Evolutionary conservation across 2,329 filamentous ascomycete genomes (phyloP).

Genomic region (Nothophoma quercina): DNA sequence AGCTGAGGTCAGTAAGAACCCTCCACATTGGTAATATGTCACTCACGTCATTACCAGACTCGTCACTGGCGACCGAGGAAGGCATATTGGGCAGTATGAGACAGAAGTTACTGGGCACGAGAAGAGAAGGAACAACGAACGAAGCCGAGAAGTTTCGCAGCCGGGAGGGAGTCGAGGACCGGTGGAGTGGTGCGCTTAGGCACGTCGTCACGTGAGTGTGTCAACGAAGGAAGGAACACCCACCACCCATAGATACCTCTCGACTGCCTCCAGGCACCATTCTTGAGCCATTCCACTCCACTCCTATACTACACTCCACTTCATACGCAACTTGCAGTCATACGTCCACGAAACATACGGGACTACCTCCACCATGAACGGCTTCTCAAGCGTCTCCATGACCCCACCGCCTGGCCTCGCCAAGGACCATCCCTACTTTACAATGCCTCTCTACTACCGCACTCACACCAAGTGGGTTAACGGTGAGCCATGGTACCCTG

Average conservation of each 20-base stretch:
- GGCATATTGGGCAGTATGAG: conserved; percentile 32
- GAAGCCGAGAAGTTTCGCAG: conserved; percentile 13
- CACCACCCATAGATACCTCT: background rate
- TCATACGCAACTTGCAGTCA: too few relatives aligned
- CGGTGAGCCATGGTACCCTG: too few relatives aligned
- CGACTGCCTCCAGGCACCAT: background rate
- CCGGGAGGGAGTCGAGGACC: conserved; percentile 1
- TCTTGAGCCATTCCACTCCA: background rate
- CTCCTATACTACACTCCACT: background rate
- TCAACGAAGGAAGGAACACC: conserved; percentile 22
- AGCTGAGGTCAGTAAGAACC: background rate
- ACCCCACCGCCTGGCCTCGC: too few relatives aligned
- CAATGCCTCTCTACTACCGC: too few relatives aligned
- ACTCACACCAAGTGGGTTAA: too few relatives aligned
- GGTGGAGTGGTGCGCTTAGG: conserved; percentile 21
- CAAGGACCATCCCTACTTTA: too few relatives aligned
- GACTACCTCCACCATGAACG: too few relatives aligned
- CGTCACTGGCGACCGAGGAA: conserved; percentile 61
- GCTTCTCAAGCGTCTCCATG: too few relatives aligned
- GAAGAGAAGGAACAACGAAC: background rate
- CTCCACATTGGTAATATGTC: background rate
- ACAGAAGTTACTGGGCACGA: conserved; percentile 4
- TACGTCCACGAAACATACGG: too few relatives aligned
- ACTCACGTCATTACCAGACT: conserved; percentile 59
- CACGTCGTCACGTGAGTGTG: conserved; percentile 25